phyloP scores from a whole-genome alignment of 208 protist species.

The Spongospora subterranea region DNA sequence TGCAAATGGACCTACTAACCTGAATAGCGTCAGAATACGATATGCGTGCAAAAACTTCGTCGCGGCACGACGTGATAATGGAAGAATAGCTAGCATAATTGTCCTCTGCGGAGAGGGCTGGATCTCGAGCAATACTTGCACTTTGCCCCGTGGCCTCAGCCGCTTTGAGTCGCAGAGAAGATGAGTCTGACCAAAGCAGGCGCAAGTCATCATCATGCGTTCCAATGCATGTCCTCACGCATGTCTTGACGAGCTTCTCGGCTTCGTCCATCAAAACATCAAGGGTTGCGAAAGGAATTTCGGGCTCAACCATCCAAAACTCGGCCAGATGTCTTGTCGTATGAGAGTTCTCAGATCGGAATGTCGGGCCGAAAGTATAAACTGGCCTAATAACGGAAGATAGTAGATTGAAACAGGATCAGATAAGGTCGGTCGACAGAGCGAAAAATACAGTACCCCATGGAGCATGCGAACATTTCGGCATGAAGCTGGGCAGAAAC shows the following conservation, averaged over 20 bases:
- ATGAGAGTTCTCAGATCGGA: slow-evolving; percentile 66
- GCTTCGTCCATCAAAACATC: slow-evolving; percentile 67
- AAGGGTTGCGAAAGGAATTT: slow-evolving; percentile 77
- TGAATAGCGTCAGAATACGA: slow-evolving; percentile 76
- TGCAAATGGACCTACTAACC: background rate
- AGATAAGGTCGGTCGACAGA: background rate
- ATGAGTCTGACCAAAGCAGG: background rate
- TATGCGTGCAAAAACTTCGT: background rate
- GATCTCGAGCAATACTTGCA: too few relatives aligned
- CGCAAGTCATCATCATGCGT: background rate
- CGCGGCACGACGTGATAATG: too few relatives aligned
- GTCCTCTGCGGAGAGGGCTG: too few relatives aligned
- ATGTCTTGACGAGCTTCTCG: slow-evolving; percentile 69
- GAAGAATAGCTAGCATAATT: too few relatives aligned
- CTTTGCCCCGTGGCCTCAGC: background rate
- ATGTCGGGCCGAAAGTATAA: slow-evolving; percentile 60
- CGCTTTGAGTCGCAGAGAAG: background rate
- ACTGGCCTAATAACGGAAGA: slow-evolving; percentile 10
- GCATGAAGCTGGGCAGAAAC: slow-evolving; percentile 75
- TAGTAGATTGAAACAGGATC: too few relatives aligned
- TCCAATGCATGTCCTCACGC: background rate
- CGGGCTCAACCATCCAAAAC: slow-evolving; percentile 86
- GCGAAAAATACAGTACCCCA: slow-evolving; percentile 51
- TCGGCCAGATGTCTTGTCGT: slow-evolving; percentile 79
- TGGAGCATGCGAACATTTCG: slow-evolving; percentile 72